These are phyloP conservation scores for Apophysomyces elegans DNA, from an alignment of 371 early-diverging fungal genomes.

Conservation along the genomic window DNA sequence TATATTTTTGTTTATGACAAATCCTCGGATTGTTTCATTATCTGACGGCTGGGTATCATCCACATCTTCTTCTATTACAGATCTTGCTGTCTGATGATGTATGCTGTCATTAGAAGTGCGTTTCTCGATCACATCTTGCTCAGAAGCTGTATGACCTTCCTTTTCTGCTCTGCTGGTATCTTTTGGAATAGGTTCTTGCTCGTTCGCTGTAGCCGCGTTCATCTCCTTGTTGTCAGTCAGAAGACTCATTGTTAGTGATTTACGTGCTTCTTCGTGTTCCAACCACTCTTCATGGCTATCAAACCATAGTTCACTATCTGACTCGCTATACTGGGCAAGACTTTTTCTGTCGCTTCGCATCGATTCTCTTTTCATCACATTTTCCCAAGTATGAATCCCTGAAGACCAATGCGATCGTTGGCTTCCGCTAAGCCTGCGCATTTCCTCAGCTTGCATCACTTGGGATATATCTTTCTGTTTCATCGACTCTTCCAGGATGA, in stretches of 20 bases:
- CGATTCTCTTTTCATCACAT: conserved; percentile 28
- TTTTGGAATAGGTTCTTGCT: too few species aligned
- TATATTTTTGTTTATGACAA: background rate
- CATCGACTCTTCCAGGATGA: background rate
- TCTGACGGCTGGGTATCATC: conserved; percentile 4
- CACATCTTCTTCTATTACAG: background rate
- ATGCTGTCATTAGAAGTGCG: background rate
- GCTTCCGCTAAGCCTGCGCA: conserved; percentile 34
- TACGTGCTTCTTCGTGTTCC: background rate
- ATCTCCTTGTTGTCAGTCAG: background rate
- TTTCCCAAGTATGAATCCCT: conserved; percentile 29
- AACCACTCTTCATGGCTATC: conserved; percentile 23
- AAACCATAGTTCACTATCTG: conserved; percentile 23
- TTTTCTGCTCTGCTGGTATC: background rate
- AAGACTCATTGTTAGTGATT: conserved; percentile 1
- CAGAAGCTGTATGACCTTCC: background rate
- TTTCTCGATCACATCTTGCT: background rate
- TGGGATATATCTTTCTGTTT: background rate
- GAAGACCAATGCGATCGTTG: conserved; percentile 41
- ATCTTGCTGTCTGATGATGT: background rate
- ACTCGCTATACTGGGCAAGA: conserved; percentile 16
- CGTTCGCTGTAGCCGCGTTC: background rate
- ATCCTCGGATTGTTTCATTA: background rate
- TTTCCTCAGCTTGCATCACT: conserved; percentile 6
- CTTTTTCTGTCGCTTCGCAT: conserved; percentile 17